Evolutionary conservation across 2,329 filamentous ascomycete genomes (phyloP), one percentile per base, ranked within the genome.

Genomic region (Talaromyces sp.): DNA sequence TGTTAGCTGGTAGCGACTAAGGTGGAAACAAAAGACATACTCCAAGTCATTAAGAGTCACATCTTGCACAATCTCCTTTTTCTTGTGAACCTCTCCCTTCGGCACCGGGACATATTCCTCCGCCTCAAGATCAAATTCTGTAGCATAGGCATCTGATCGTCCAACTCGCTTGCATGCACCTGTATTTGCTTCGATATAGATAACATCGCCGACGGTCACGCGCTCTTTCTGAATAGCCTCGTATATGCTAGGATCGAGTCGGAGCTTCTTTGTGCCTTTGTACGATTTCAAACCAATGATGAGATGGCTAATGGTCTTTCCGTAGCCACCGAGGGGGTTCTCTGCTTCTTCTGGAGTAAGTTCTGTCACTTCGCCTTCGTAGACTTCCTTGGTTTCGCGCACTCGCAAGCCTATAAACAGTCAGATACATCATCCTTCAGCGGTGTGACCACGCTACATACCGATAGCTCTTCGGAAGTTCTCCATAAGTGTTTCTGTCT

Each of bases 61-160:
- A 74, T 99, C 95, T 78, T 99, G 95, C 41, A 99, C 95, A 71
- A 99, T 96, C 81, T 99, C 95, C 84, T 99, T 99, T 88, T 97
- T 98, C 87, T 99, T 99, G 84, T 98, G 95, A 62, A 99, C 95
- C 74, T 99, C 95, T 66, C 95, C 95, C 83, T 99, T 99, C 65
- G 95, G 95, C 69, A 99, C 96, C 6, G 95, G 95, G 69, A 99
- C 95, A 78, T 99, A 99, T 81, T 99, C 95, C 80, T 99, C 95
- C 2, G 95, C 95, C 82, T 99, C 95, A 59, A 99, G 87, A 77
- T 99, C 95, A 77, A 99, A 99, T 78, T 99, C 95, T 61, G 95
- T 99, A 33, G 93, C 94, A 78, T 98, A 98, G 33, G 95, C 95
- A 77, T 99, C 95, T 54, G 92, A 97, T 74, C 95, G 87, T 61